phyloP scores from a whole-genome alignment of 2,329 filamentous ascomycete genomes.

The Paraphaeosphaeria minitans region DNA sequence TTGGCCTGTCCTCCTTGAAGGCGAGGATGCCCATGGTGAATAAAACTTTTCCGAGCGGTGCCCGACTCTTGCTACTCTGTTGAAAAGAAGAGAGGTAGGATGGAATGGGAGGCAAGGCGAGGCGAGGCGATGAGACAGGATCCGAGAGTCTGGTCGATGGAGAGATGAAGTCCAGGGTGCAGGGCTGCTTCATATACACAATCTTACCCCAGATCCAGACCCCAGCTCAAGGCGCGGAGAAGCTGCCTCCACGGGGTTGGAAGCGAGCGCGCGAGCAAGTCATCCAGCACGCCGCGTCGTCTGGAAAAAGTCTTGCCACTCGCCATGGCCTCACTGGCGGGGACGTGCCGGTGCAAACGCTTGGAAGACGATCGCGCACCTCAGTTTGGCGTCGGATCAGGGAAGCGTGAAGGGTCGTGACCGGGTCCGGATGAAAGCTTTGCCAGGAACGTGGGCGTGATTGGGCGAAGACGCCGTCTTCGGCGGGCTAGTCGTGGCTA shows the following conservation, averaged over 20 bases:
- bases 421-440: constrained; percentile 4
- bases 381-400: not conserved
- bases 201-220: constrained; percentile 10
- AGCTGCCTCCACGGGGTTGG: constrained; percentile 6
- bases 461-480: not conserved
- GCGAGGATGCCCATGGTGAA: constrained; percentile 42
- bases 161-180: constrained; percentile 8
- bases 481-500: not conserved
- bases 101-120: not conserved
- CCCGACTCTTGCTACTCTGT: not conserved
- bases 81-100: not conserved
- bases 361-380: not conserved
- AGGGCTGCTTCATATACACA: constrained; percentile 16
- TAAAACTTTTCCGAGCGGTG: not conserved
- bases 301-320: constrained; percentile 5
- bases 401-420: not conserved
- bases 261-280: not conserved
- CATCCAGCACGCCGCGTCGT: constrained; percentile 1
- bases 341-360: not conserved
- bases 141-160: constrained; percentile 8
- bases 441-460: constrained; percentile 3
- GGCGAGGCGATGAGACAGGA: not conserved
- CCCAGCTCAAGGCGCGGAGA: constrained; percentile 6
- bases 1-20: constrained; percentile 53
- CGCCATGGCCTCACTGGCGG: not conserved